Evolutionary conservation across 2,329 filamentous ascomycete species (phyloP), one percentile per base, ranked within the genome.

Genomic region (Colletotrichum sp.): DNA sequence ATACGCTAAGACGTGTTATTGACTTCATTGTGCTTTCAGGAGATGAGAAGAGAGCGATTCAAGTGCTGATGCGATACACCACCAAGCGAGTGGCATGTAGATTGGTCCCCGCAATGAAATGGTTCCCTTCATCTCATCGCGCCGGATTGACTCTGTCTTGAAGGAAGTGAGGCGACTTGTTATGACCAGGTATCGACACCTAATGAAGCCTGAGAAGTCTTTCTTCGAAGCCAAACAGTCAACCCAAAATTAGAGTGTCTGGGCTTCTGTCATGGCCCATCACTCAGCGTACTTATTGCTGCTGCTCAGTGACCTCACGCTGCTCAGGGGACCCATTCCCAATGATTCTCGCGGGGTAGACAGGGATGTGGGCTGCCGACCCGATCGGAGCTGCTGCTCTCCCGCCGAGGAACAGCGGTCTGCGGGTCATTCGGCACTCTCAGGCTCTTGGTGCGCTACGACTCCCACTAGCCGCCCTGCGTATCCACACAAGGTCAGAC

Each of bases 361-460:
- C 68, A 75, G 60, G 68, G 60, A 66, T 75, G 36, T 32, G 52
- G 43, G 39, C 62, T 61, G 43, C 68, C 72, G 72, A 55, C 18
- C 48, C 60, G 66, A 66, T 67, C 56, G 70, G 62, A 48, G 43
- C 43, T 27, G n/a, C 32, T 61, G 66, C 32, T 36, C 48, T 43
- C 32, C 61, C 28, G 30, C 12, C 56, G 43, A 48, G 18, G 43
- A 48, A 71, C 30, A 74, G 71, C 66, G 66, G 71, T 66, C 60
- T 71, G 69, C 62, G 73, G 69, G 73, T 68, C 73, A 58, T 52
- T 64, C 73, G 73, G 73, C 36, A 72, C 67, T 48, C 58, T 70
- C 27, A 12, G 61, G 39, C 55, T 70, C 56, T 70, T 39, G 27
- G 16, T 18, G 36, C 67, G 67, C 67, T 60, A 61, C 32, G 18